A percentile compares a stretch with the other conserved stretches of the same genome.
phyloP scores from a whole-genome alignment of 495 filamentous ascomycete genomes.

The Neurospora pannonica region DNA sequence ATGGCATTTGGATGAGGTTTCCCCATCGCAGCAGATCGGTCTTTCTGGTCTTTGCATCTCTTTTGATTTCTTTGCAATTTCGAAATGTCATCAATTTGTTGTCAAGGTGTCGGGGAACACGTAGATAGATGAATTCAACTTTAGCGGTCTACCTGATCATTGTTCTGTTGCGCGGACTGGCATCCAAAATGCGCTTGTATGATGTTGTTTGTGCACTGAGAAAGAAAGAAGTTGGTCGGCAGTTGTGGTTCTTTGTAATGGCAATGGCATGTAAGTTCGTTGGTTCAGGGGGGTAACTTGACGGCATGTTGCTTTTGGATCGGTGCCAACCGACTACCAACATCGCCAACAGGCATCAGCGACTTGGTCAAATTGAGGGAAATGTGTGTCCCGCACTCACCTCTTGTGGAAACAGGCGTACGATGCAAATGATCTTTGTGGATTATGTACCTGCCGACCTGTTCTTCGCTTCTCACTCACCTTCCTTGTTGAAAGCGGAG shows the following conservation, averaged over 20 bases:
- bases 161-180: not conserved
- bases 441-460: not conserved
- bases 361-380: not conserved
- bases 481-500: not conserved
- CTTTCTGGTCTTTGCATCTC: not conserved
- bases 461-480: not conserved
- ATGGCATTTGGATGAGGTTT: not conserved
- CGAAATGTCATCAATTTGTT: not conserved
- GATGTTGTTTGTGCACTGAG: not conserved
- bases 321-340: not conserved
- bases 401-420: not conserved
- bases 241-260: not conserved
- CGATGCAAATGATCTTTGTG: not conserved
- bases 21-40: not conserved
- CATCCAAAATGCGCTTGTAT: not conserved
- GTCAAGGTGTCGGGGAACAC: not conserved
- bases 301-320: not conserved
- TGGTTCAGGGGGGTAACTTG: not conserved
- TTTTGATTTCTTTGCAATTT: not conserved
- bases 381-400: not conserved
- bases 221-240: not conserved
- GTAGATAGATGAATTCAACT: not conserved
- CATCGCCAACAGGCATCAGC: not conserved
- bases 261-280: not conserved
- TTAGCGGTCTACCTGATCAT: not conserved